Base-by-base conservation (phyloP, 148 eudicot genomes). In the Rheum nobile region DNA sequence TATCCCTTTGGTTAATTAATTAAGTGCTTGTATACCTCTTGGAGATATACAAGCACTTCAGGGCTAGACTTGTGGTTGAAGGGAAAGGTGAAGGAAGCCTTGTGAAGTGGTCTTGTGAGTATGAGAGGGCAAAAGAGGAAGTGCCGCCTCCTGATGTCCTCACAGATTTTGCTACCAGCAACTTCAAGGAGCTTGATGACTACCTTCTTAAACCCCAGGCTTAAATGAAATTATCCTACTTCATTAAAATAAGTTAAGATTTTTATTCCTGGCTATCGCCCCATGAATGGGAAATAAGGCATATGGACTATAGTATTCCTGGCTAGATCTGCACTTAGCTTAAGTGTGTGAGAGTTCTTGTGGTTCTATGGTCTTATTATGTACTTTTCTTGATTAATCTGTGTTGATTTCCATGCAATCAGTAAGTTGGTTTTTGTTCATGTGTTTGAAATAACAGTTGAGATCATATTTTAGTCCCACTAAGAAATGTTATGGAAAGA, bases 101-200 rank as follows among this genome's bases (percentile, higher is more conserved):
- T 22, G 86, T 87, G 73, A 90, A 88, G 63, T 94, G 98, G 98
- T 67, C 37, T 4, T 88, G 88, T 70, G 89, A 91, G 70, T 91
- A 74, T 48, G 96, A 86, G 81, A 94, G 91, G 91, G 82, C 86
- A 0, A 86, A 77, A 8, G 96, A 91, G 9, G 93, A 89, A 44
- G 71, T 84, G 5, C 96, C 96, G 0, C 72, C 82, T 19, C 98
- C 98, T 10, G 67, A 84, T 41, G 69, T 85, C 47, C 76, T 91
- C 61, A 85, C 77, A 71, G 98, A 90, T 14, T 86, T 88, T 75
- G 91, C 90, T 34, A 79, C 81, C 82, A 84, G 84, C 75, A 86
- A 71, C 73, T 85, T 92, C 82, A 2, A 73, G 14, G 91, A 88
- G 2, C 83, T 94, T 59, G 98, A 94, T 84, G 88, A 80, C 61